A percentile compares a stretch with the other conserved stretches of the same genome.
Evolutionary conservation across 164 flowering plant species (phyloP).

Genomic region (Nymphaea thermarum): DNA sequence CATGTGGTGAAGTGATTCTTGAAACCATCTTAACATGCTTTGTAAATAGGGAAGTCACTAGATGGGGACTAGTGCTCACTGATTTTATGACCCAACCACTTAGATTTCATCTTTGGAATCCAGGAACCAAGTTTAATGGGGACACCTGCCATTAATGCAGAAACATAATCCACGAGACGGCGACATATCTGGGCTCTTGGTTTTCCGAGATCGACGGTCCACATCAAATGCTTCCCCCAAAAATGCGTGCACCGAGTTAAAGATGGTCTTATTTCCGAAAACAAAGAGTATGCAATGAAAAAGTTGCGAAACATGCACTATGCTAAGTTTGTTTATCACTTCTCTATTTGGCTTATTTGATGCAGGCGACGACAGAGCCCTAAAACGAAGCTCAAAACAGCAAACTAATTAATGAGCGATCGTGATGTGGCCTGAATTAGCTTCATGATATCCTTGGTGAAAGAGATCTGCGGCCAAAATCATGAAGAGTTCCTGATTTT

Average conservation of each 20-base stretch:
- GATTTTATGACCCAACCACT: background rate
- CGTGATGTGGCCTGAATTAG: too few relatives aligned
- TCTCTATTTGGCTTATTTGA: background rate
- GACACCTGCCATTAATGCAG: background rate
- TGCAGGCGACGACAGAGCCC: background rate
- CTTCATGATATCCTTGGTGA: too few relatives aligned
- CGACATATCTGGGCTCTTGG: background rate
- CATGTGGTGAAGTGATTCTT: background rate
- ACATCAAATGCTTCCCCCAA: background rate
- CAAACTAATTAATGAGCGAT: too few relatives aligned
- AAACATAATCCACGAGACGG: background rate
- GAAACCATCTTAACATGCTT: too few relatives aligned
- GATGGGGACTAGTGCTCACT: background rate
- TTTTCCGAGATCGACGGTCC: background rate
- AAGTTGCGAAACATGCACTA: background rate
- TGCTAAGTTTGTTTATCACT: background rate
- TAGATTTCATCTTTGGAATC: background rate
- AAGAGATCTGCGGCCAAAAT: too few relatives aligned
- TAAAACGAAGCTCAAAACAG: background rate
- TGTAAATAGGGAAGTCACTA: too few relatives aligned
- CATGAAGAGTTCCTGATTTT: too few relatives aligned
- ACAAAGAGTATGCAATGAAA: background rate
- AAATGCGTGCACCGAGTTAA: background rate
- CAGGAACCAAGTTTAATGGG: background rate
- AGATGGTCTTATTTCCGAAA: background rate